phyloP scores from a whole-genome alignment of 129 eudicot genomes.

The Centaurea solstitialis region DNA sequence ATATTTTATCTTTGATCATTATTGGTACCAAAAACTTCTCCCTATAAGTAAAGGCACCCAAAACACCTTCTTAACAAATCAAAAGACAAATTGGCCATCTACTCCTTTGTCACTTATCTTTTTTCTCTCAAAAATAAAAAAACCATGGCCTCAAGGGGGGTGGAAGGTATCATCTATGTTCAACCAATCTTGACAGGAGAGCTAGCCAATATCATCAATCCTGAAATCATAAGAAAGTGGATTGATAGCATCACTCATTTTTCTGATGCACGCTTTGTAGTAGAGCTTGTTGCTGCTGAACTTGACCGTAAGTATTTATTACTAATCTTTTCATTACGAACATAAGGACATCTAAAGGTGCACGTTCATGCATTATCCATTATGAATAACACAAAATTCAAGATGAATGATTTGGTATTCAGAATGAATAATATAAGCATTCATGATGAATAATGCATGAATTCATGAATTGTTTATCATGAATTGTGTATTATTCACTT shows the following conservation, averaged over 20 bases:
- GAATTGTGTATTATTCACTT: no score
- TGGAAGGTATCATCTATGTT: conserved; percentile 48
- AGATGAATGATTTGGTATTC: no score
- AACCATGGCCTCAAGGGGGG: not conserved
- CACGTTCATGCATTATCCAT: no score
- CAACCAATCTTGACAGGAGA: conserved; percentile 34
- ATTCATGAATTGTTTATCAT: no score
- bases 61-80: not conserved
- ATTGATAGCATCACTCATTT: conserved; percentile 35
- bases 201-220: conserved; percentile 28
- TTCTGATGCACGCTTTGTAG: conserved; percentile 30
- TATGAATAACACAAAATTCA: no score
- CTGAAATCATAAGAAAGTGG: conserved; percentile 8
- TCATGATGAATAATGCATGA: no score
- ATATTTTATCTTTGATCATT: not conserved
- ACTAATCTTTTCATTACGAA: no score
- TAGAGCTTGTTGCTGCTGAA: conserved; percentile 56
- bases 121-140: not conserved
- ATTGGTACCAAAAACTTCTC: not conserved
- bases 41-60: not conserved
- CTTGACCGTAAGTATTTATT: conserved; percentile 20
- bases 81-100: not conserved
- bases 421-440: no score
- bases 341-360: no score
- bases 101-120: not conserved